phyloP scores from a whole-genome alignment of 1,139 yeast genomes.

The Pichia sp. region DNA sequence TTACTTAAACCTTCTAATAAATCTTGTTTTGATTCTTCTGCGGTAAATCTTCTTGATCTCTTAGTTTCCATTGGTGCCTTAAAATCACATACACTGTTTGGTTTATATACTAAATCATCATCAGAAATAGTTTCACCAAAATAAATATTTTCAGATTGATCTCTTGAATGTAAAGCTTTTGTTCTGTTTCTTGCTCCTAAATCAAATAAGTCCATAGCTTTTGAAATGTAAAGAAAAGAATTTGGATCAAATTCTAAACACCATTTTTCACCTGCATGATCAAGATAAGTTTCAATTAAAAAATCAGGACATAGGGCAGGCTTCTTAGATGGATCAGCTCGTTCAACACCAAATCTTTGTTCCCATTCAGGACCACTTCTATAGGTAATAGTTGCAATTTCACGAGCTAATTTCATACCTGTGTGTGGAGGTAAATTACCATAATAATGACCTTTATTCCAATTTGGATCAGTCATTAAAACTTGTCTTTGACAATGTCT shows the following conservation, averaged over 20 bases:
- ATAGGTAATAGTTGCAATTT: slow-evolving; percentile 89
- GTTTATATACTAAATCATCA: slow-evolving; percentile 27
- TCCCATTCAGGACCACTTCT: slow-evolving; percentile 99
- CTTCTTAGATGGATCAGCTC: slow-evolving; percentile 71
- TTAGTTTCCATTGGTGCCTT: slow-evolving; percentile 52
- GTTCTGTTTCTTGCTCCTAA: slow-evolving; percentile 49
- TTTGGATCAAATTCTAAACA: slow-evolving; percentile 89
- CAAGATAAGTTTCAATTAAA: slow-evolving; percentile 83
- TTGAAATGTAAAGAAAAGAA: slow-evolving; percentile 77
- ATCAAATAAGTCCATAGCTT: slow-evolving; percentile 93
- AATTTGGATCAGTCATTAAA: slow-evolving; percentile 87
- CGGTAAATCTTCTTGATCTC: slow-evolving; percentile 33
- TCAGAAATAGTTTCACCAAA: slow-evolving; percentile 24
- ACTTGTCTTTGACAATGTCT: slow-evolving; percentile 92
- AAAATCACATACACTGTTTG: slow-evolving; percentile 32
- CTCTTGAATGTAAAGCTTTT: slow-evolving; percentile 39
- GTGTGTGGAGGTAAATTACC: slow-evolving; percentile 73
- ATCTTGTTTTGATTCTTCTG: slow-evolving; percentile 55
- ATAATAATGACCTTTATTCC: slow-evolving; percentile 90
- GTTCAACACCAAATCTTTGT: slow-evolving; percentile 77
- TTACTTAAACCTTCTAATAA: slow-evolving; percentile 58
- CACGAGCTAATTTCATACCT: slow-evolving; percentile 92
- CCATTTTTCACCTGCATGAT: slow-evolving; percentile 92
- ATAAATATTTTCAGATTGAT: slow-evolving; percentile 33
- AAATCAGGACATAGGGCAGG: slow-evolving; percentile 94